A percentile compares a stretch with the other conserved stretches of the same genome.
phyloP scores from a whole-genome alignment of 108 stramenopile genomes.

The Bacterosira constricta region DNA sequence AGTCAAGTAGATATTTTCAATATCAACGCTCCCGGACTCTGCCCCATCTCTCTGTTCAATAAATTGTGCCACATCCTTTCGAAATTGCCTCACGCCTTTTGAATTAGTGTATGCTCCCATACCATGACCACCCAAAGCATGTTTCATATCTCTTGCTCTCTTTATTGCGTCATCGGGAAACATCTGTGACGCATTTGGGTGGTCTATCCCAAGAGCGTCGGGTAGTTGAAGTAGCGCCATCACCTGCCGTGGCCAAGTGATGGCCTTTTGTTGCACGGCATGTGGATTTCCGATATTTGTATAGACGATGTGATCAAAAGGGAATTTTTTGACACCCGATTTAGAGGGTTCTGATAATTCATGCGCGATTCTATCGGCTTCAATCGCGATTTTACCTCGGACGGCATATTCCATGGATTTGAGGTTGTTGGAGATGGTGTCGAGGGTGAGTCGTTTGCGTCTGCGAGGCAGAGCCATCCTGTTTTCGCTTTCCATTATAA shows the following conservation, averaged over 20 bases:
- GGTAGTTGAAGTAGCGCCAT: slow-evolving; percentile 81
- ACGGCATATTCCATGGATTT: slow-evolving; percentile 89
- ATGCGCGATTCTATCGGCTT: slow-evolving; percentile 74
- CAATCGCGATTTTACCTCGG: slow-evolving; percentile 83
- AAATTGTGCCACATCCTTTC: slow-evolving; percentile 85
- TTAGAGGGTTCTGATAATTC: slow-evolving; percentile 34
- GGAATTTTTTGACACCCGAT: slow-evolving; percentile 30
- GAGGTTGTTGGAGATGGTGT: slow-evolving; percentile 66
- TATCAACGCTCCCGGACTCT: slow-evolving; percentile 60
- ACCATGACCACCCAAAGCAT: slow-evolving; percentile 58
- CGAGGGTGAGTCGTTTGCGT: slow-evolving; percentile 59
- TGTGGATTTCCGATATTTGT: slow-evolving; percentile 99
- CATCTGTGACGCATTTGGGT: slow-evolving; percentile 57
- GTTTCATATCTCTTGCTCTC: slow-evolving; percentile 65
- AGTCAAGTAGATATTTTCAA: slow-evolving; percentile 91
- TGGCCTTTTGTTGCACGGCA: slow-evolving; percentile 84
- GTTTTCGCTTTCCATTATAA: too few relatives aligned
- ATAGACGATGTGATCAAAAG: slow-evolving; percentile 89
- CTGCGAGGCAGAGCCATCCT: neutral
- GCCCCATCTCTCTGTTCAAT: slow-evolving; percentile 80
- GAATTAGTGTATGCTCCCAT: slow-evolving; percentile 85
- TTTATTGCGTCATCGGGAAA: slow-evolving; percentile 76
- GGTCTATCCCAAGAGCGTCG: slow-evolving; percentile 66
- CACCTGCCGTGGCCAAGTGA: slow-evolving; percentile 92
- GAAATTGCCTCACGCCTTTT: slow-evolving; percentile 76